Base-by-base conservation (phyloP, 306 rosid genomes). In the Cucumis hystrix region DNA sequence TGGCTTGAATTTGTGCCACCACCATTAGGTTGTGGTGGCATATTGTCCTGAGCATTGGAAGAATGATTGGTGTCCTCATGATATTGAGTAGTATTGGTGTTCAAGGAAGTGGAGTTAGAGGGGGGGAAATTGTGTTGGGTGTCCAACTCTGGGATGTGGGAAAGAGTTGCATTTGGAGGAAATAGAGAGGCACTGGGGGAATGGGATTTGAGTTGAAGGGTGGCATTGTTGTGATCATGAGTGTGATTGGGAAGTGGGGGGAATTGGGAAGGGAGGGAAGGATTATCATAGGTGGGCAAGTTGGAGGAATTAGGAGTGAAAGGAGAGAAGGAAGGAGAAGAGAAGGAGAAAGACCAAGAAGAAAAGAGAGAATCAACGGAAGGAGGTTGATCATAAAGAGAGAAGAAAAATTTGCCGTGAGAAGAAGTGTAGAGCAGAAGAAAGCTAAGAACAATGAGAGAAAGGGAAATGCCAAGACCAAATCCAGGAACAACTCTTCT, bases 401-500 rank as follows among this genome's bases (percentile, higher is more conserved):
- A 90, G n/a, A 86, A 82, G 80, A 85, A 81, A n/a, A 68, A 43
- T 57, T 74, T 85, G 8, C 62, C 76, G 28, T 78, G 63, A 54
- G 91, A 61, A 5, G 89, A 88, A 28, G 54, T 69, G 56, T 78
- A 81, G 17, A 92, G 84, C 4, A 83, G 85, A 30, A 88, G 74
- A 14, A 88, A 40, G 21, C 83, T 78, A 28, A 89, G 72, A 59
- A 91, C 47, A 78, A 86, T 8, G 23, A 96, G 69, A 67, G 93
- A 89, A 80, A 82, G 82, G 45, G 81, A 86, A 77, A 89, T 56
- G 30, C 96, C 92, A 58, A 92, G 87, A 81, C 87, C 84, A 77
- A 92, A 88, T 54, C 97, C 90, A 59, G 97, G 93, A 75, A 87
- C 47, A 1, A 92, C 77, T 71, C 88, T 91, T 63, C 90, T 89